phyloP scores from a whole-genome alignment of 352 stramenopile species.

The Pythium graminicola region DNA sequence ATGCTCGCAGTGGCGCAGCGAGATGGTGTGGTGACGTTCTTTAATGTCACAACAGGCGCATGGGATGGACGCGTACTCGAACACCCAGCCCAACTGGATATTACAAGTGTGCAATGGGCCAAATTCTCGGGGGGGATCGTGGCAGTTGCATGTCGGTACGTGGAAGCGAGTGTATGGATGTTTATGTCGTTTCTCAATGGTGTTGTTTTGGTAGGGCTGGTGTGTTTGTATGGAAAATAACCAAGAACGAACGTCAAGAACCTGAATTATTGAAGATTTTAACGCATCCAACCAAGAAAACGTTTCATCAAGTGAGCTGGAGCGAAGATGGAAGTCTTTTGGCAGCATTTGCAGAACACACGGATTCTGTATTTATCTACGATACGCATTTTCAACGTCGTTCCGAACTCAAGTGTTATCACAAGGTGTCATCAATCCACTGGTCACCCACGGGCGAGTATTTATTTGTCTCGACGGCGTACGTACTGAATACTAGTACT shows the following conservation, averaged over 20 bases:
- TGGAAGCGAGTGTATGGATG: neutral
- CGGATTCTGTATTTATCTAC: conserved; percentile 46
- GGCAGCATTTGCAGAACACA: conserved; percentile 43
- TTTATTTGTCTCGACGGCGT: conserved; percentile 70
- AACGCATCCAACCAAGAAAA: conserved; percentile 39
- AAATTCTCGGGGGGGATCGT: conserved; percentile 49
- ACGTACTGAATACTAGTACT: conserved; percentile 3
- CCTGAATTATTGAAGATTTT: conserved; percentile 56
- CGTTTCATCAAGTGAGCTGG: conserved; percentile 58
- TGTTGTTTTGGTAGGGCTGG: conserved; percentile 29
- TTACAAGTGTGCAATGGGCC: conserved; percentile 60
- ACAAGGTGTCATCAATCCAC: conserved; percentile 41
- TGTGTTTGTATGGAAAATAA: conserved; percentile 65
- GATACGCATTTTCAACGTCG: conserved; percentile 48
- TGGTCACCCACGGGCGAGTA: conserved; percentile 83
- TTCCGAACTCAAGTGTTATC: conserved; percentile 56
- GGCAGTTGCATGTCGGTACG: conserved; percentile 54
- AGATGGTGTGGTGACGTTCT: conserved; percentile 62
- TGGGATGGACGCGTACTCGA: conserved; percentile 64
- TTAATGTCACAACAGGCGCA: conserved; percentile 40
- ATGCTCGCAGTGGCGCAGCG: conserved; percentile 64
- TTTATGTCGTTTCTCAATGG: neutral
- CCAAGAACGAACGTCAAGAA: conserved; percentile 35
- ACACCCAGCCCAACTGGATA: conserved; percentile 45
- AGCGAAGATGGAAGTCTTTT: conserved; percentile 66